These are phyloP conservation scores for Euphrasia arctica DNA, from an alignment of 305 asterid genomes.

Conservation along the genomic window DNA sequence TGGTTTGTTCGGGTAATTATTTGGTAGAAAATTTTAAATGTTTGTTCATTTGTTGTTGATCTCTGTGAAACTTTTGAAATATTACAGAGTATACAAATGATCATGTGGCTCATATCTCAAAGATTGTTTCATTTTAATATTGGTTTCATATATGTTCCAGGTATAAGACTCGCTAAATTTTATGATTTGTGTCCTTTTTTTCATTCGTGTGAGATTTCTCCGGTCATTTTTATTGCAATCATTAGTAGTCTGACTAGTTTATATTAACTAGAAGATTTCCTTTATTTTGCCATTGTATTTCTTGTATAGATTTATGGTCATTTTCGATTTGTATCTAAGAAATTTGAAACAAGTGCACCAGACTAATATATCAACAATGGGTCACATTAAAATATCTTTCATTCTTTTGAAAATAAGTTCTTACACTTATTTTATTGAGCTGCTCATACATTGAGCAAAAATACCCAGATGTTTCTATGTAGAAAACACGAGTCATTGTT, in stretches of 20 bases:
- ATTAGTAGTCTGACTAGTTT: too few relatives aligned
- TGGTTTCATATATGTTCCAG: too few relatives aligned
- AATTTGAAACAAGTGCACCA: constrained; percentile 7
- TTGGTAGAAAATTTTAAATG: constrained; percentile 13
- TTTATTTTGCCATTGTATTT: not conserved
- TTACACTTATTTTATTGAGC: constrained; percentile 4
- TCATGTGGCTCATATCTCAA: too few relatives aligned
- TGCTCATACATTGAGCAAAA: not conserved
- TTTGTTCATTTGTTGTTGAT: not conserved
- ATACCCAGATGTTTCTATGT: not conserved
- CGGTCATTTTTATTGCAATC: too few relatives aligned
- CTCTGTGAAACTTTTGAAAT: constrained; percentile 1
- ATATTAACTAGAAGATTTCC: too few relatives aligned
- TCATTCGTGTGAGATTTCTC: too few relatives aligned
- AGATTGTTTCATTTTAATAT: too few relatives aligned
- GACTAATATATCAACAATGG: not conserved
- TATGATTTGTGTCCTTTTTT: too few relatives aligned
- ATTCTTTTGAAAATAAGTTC: not conserved
- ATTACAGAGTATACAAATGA: constrained; percentile 2
- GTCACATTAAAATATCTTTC: not conserved
- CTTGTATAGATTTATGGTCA: not conserved
- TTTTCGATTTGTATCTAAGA: constrained; percentile 5
- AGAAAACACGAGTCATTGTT: not conserved
- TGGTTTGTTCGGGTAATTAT: not conserved
- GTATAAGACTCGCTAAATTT: too few relatives aligned